These are phyloP conservation scores for Sesbania bispinosa DNA, from an alignment of 306 rosid genomes.

Conservation along the genomic window DNA sequence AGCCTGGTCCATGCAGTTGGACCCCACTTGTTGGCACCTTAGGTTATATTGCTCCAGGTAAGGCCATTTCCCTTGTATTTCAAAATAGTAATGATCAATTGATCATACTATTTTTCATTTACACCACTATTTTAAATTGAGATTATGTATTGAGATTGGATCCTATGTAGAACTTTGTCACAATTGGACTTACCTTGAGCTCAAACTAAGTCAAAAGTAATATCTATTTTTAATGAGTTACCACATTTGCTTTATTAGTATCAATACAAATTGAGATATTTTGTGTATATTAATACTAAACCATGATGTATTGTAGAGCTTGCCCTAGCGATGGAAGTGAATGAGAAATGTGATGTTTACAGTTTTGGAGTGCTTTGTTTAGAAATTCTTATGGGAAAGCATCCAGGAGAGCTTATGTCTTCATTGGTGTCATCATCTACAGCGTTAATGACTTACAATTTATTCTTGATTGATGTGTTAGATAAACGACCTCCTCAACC, in stretches of 20 bases:
- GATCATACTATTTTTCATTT: neutral
- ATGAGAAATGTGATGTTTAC: conserved; percentile 21
- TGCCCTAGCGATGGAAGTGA: conserved; percentile 9
- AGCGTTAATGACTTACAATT: neutral
- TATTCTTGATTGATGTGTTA: conserved; percentile 9
- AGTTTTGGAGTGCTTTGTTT: conserved; percentile 25
- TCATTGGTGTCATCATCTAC: conserved; percentile 10
- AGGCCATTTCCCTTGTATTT: neutral
- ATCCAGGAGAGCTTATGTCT: conserved; percentile 22
- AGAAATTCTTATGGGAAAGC: conserved; percentile 28
- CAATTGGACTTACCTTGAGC: no score
- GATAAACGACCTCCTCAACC: conserved; percentile 18
- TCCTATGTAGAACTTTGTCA: no score
- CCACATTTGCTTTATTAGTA: neutral
- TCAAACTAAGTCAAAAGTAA: no score
- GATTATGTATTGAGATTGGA: neutral
- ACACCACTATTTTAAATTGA: neutral
- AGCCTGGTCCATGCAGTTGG: conserved; percentile 11
- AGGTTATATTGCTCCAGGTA: conserved; percentile 35
- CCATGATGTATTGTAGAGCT: conserved; percentile 16
- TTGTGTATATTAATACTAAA: neutral
- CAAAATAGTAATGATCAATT: neutral
- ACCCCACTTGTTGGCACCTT: conserved; percentile 17
- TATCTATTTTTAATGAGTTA: neutral
- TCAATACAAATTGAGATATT: neutral